Conservation (phyloP, 2,329 filamentous ascomycete species). For the Shiraia sp. region DNA sequence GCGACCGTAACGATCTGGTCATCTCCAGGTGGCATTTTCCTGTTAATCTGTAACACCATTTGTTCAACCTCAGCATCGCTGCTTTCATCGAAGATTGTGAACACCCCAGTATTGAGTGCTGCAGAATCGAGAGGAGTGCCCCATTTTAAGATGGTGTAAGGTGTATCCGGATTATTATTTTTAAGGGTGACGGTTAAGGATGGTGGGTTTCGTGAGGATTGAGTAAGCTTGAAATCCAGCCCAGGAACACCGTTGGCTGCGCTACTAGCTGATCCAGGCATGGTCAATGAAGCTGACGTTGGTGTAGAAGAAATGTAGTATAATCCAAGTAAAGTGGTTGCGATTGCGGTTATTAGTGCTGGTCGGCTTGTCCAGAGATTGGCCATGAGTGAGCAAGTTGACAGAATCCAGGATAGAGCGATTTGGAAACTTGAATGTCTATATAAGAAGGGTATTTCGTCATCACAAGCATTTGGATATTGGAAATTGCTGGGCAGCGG, state of each 20-base stretch:
- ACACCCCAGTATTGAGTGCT: constrained; percentile 45
- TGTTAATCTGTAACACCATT: constrained; percentile 39
- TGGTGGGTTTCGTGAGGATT: constrained; percentile 34
- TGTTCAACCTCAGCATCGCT: constrained; percentile 34
- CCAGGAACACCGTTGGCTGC: constrained; percentile 23
- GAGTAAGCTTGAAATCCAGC: constrained; percentile 34
- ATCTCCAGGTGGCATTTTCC: constrained; percentile 43
- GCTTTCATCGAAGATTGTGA: constrained; percentile 34
- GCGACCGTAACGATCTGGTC: constrained; percentile 42
- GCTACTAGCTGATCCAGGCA: constrained; percentile 18
- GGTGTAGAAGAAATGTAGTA: constrained; percentile 34
- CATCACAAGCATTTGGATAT: too few relatives aligned
- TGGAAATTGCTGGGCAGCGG: constrained; percentile 17
- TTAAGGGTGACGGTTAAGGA: constrained; percentile 42
- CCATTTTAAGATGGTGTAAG: constrained; percentile 47
- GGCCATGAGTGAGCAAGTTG: constrained; percentile 18
- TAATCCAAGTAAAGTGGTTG: constrained; percentile 30
- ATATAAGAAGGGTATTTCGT: too few relatives aligned
- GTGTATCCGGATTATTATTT: constrained; percentile 38
- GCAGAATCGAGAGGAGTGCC: constrained; percentile 46
- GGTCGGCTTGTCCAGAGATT: constrained; percentile 33
- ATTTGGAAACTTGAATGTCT: too few relatives aligned
- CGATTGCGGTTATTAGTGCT: constrained; percentile 28
- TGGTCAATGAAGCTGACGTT: constrained; percentile 22
- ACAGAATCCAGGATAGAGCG: too few relatives aligned